Evolutionary conservation across 306 rosid species (phyloP), one percentile per base, ranked within the genome.

Genomic region (Dalbergia cochinchinensis): DNA sequence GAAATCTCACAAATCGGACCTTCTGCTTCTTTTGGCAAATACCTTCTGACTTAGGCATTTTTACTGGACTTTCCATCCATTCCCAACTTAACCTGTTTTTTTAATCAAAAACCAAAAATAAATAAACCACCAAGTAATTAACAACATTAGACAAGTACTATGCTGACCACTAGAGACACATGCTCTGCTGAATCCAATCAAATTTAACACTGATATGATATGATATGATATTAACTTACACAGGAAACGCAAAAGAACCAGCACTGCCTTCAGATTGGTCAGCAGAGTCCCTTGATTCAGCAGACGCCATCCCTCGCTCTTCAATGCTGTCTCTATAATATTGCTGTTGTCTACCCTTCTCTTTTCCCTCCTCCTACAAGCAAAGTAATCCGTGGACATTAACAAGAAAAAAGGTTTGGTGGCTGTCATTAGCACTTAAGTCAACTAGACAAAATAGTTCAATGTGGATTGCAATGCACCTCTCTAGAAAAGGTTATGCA

Each of bases 201-300:
- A 58, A 12, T 33, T 18, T 5, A 74, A 12, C 26, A 68, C 19
- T 20, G 11, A 31, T 33, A 53, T 53, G 9, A 41, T 41, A 41
- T 42, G 31, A 50, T 15, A 50, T 50, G 57, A 1, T 50, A 3
- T 9, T 5, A 44, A 81, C 98, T 74, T 91, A 90, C 98, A 85
- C 88, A 0, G 98, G 98, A 66, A 94, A 92, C 0, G 90, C 93
- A 70, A 94, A 94, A 16, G 97, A 92, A 78, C 82, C 82, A 7
- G 83, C 53, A 73, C 94, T 92, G 67, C 77, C 80, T 53, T 87
- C 89, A 54, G 93, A 90, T 72, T 69, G 88, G 19, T 68, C 48
- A 4, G 94, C 48, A 4, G 94, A 89, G 65, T 82, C 90, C 1
- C 89, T 85, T 53, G 91, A 92, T 70, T 82, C 85, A 10, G 58